phyloP scores from a whole-genome alignment of 2,329 filamentous ascomycete species.

The Ustulina deusta region DNA sequence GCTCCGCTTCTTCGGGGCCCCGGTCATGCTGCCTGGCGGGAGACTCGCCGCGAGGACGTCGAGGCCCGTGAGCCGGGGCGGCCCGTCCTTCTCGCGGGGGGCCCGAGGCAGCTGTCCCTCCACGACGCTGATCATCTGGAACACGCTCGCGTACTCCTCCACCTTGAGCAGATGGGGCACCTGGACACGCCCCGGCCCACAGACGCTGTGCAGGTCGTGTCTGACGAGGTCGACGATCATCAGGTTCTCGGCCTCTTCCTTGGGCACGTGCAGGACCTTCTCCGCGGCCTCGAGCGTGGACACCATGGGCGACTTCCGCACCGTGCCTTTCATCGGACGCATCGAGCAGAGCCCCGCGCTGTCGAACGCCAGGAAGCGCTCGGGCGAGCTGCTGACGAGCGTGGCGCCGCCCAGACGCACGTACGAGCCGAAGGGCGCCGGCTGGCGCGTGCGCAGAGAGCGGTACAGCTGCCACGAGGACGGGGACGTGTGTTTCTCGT shows the following conservation, averaged over 20 bases:
- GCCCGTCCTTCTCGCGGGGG: background rate
- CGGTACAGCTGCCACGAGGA: conserved; percentile 79
- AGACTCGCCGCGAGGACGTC: conserved; percentile 82
- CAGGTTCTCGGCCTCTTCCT: conserved; percentile 94
- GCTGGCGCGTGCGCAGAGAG: conserved; percentile 76
- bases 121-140: conserved; percentile 90
- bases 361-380: conserved; percentile 80
- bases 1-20: conserved; percentile 91
- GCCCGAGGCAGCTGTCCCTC: conserved; percentile 70
- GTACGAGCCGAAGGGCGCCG: conserved; percentile 87
- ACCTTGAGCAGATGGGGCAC: conserved; percentile 86
- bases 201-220: conserved; percentile 90
- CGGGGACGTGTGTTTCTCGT: conserved; percentile 49
- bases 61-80: conserved; percentile 68
- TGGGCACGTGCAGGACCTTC: conserved; percentile 79
- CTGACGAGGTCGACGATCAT: conserved; percentile 99
- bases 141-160: conserved; percentile 91
- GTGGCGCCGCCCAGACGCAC: conserved; percentile 76
- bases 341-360: conserved; percentile 74
- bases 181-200: conserved; percentile 76
- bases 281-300: conserved; percentile 79
- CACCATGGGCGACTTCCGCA: conserved; percentile 74
- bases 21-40: conserved; percentile 95
- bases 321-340: conserved; percentile 96
- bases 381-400: conserved; percentile 85